A percentile compares a stretch with the other conserved stretches of the same genome.
Evolutionary conservation across 2,329 filamentous ascomycete genomes (phyloP).

Genomic region (Cladobotryum protrusum): DNA sequence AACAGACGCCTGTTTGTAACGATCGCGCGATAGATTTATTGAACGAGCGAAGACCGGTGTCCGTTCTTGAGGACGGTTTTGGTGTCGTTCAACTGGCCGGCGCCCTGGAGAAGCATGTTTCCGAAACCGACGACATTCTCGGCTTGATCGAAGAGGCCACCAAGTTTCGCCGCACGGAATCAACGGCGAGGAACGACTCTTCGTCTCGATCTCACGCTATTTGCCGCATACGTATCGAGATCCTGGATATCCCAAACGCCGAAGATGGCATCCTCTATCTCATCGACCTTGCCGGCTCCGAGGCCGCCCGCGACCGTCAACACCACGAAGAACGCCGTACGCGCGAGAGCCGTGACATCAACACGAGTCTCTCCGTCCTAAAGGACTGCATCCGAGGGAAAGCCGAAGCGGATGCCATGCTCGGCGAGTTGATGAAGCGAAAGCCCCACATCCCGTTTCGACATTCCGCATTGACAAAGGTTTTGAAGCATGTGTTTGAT

Average conservation of each 20-base stretch:
- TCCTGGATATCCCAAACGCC: constrained; percentile 17
- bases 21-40: constrained; percentile 29
- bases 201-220: constrained; percentile 45
- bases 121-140: constrained; percentile 23
- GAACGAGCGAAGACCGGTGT: constrained; percentile 34
- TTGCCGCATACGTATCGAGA: constrained; percentile 39
- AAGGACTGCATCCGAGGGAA: constrained; percentile 48
- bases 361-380: constrained; percentile 41
- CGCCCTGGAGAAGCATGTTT: constrained; percentile 32
- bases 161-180: constrained; percentile 34
- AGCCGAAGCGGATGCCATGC: constrained; percentile 27
- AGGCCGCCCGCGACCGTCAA: constrained; percentile 37
- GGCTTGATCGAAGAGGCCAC: constrained; percentile 31
- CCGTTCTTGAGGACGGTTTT: constrained; percentile 40
- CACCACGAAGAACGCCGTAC: constrained; percentile 37
- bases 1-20: background rate
- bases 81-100: constrained; percentile 40
- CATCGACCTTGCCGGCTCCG: constrained; percentile 43
- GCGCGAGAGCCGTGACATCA: constrained; percentile 42
- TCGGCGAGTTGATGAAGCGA: constrained; percentile 18
- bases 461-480: constrained; percentile 40
- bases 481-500: constrained; percentile 45
- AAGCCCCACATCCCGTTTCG: constrained; percentile 39
- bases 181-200: constrained; percentile 39
- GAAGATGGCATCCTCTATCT: constrained; percentile 41